Conservation (phyloP, 148 eudicot species). For the Diospyros lotus region DNA sequence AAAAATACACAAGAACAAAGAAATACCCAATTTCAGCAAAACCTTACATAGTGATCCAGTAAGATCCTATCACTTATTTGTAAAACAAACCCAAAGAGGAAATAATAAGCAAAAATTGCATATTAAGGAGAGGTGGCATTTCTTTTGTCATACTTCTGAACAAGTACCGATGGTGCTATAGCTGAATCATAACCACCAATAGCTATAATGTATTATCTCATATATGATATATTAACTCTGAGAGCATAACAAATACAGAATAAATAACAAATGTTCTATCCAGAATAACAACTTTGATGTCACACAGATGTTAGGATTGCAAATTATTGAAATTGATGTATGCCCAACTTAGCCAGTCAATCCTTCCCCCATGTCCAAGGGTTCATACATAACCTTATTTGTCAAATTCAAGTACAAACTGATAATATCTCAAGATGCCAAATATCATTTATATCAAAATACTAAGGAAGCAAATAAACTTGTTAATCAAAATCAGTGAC, state of each 20-base stretch:
- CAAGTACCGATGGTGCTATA: neutral
- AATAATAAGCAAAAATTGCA: neutral
- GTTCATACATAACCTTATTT: neutral
- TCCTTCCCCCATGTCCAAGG: neutral
- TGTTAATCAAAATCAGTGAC: constrained; percentile 1
- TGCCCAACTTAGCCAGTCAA: neutral
- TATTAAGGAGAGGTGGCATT: neutral
- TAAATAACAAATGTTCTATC: too few species aligned
- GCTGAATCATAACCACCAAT: neutral
- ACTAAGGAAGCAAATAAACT: neutral
- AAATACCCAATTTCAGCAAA: too few species aligned
- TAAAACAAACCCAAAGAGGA: constrained; percentile 2
- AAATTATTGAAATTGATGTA: constrained; percentile 5
- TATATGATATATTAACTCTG: neutral
- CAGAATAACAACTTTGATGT: neutral
- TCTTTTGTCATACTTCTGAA: neutral
- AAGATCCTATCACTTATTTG: too few species aligned
- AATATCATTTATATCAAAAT: neutral
- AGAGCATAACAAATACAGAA: too few species aligned
- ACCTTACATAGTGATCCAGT: too few species aligned
- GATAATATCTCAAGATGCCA: neutral
- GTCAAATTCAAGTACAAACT: neutral
- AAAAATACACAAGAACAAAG: too few species aligned
- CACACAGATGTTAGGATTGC: neutral
- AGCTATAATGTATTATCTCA: neutral